Base-by-base conservation (phyloP, 1,139 yeast species). In the Spencermartinsiella ligniputridi region DNA sequence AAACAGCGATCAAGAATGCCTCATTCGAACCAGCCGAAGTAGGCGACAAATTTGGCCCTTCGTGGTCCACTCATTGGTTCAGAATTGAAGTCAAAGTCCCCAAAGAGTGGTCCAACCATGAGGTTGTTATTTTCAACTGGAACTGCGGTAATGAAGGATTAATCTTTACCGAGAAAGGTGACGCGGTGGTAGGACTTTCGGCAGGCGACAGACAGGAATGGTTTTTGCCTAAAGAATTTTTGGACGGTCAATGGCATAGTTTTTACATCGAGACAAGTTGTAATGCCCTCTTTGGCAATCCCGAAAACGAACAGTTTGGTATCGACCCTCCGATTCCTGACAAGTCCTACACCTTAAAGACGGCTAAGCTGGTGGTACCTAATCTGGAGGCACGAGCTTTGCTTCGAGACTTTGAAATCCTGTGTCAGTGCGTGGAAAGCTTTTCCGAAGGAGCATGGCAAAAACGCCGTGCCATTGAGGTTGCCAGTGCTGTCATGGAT, bases 41-140 rank as follows among this genome's bases (percentile, higher is more conserved):
- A 52, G 95, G 95, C 24, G 82, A 84, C 55, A 70, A 72, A 15
- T 88, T 85, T 63, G 96, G 96, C 0, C 97, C 97, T 2, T 84
- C 95, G n/a, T 92, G 97, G 98, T 82, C 90, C 51, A 83, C 97
- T 0, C 94, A 89, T 55, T 92, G 98, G 98, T 88, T 92, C 66
- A 77, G 81, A 55, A 69, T 90, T 27, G 68, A 72, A 24, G 66
- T 86, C 52, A 69, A 70, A 27, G 71, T 90, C 5, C 95, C 96
- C 0, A 58, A 70, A 16, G 62, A 70, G 3, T 55, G 59, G 59
- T 30, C 37, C 25, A 41, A 40, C n/a, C 33, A 44, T n/a, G 66
- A 67, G 33, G 74, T 73, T 22, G 74, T 89, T 38, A 70, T 80
- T 44, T 77, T 90, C 50, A 83, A 88, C 50, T 92, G 95, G 90